Evolutionary conservation across 176 grass and related monocot genomes (phyloP), one percentile per base, ranked within the genome.

Genomic region (Oryza rufipogon): DNA sequence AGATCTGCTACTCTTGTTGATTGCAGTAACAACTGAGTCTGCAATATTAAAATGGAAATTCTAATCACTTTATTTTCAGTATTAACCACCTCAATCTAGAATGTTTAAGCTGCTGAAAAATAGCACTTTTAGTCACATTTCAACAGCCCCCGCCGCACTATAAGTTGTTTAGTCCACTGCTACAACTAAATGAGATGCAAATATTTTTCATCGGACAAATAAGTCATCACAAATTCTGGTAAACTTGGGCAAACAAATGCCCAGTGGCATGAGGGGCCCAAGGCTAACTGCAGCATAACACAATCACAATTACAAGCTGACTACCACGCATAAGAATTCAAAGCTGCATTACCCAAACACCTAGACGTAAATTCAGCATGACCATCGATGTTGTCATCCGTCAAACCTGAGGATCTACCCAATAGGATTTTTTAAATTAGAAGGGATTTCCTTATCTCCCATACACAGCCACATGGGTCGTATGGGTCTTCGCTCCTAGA

Each of bases 1-100:
- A 78, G 80, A 83, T 73, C 46, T 86, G 76, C 70, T 78, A 64
- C 26, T 79, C 39, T 28, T 64, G 19, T 11, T 61, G 64, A 15
- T 42, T 58, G 64, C 9, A 39, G 19, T 56, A 68, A 76, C 28
- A 76, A 13, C 30, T 68, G 15, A 5, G 2, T 42, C 25, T 14
- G 44, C 54, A 20, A 2, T n/a, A 84, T 9, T 30, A 83, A 58
- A 33, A 44, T 68, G 54, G 46, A 52, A 25, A 7, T 9, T 60
- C 7, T n/a, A n/a, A 8, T 60, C 6, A n/a, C 11, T 60, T n/a
- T 7, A n/a, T 4, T 8, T 68, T 26, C 54, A 7, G 2, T 36
- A 73, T 20, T 71, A 16, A n/a, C 7, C 25, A 1, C 6, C 28
- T n/a, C 38, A 48, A 34, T 74, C 19, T 14, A 46, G 22, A 23